phyloP scores from a whole-genome alignment of 2,329 filamentous ascomycete species.

The Polytolypa hystricis region DNA sequence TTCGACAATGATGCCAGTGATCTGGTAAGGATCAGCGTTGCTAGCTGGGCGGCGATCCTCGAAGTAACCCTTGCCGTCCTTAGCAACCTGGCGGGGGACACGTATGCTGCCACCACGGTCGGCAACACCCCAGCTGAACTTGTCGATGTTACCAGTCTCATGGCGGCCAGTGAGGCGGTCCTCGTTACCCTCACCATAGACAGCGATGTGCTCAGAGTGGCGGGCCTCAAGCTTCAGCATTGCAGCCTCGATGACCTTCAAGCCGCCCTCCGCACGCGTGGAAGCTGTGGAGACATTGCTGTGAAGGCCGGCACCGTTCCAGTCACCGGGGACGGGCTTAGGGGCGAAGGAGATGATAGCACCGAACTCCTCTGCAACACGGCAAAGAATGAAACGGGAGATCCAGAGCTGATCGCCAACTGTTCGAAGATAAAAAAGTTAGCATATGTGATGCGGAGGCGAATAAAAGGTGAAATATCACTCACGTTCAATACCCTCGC shows the following conservation, averaged over 20 bases:
- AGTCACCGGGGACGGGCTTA: constrained; percentile 91
- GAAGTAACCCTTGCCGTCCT: constrained; percentile 90
- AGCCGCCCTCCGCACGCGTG: constrained; percentile 84
- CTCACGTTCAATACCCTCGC: constrained; percentile 70
- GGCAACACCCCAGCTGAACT: constrained; percentile 88
- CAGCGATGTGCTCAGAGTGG: constrained; percentile 75
- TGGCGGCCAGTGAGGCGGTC: constrained; percentile 83
- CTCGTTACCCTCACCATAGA: constrained; percentile 94
- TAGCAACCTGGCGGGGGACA: constrained; percentile 73
- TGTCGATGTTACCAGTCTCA: constrained; percentile 89
- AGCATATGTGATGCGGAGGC: background rate
- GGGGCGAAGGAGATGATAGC: constrained; percentile 90
- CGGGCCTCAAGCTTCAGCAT: constrained; percentile 74
- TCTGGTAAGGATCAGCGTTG: constrained; percentile 80
- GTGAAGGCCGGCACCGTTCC: constrained; percentile 94
- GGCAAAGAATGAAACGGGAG: constrained; percentile 76
- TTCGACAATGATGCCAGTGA: constrained; percentile 69
- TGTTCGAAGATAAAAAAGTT: constrained; percentile 26
- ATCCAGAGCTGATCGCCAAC: constrained; percentile 97
- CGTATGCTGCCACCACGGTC: constrained; percentile 92
- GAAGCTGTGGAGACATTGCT: constrained; percentile 84
- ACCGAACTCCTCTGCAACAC: constrained; percentile 91
- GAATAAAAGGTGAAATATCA: constrained; percentile 15
- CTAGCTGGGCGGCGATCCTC: constrained; percentile 75
- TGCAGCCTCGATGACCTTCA: constrained; percentile 83